Evolutionary conservation across 257 asterid species (phyloP), one percentile per base, ranked within the genome.

Genomic region (Forsythia viridissima): DNA sequence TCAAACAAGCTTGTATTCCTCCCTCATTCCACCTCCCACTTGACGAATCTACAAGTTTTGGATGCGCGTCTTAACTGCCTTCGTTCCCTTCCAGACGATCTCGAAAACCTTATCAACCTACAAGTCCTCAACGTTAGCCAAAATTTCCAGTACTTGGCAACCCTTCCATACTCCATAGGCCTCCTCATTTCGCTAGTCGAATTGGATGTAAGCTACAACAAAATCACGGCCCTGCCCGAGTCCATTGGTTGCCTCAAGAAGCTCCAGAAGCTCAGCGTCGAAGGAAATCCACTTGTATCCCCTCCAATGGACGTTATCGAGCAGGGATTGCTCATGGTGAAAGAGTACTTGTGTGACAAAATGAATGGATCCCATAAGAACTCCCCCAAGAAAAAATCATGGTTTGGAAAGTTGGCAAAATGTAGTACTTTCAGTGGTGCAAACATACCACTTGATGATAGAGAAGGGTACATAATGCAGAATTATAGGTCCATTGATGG

Each of bases 11-110:
- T 94, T 0, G 82, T 73, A 0, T 86, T 79, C 85, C 97, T 94
- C 76, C 98, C 98, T 5, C 79, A 51, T 68, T 92, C 98, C 34
- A 92, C 90, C 36, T 92, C 97, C 77, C 97, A 94, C 80, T 74
- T 94, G 13, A 94, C 93, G 44, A 92, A 88, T 48, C 96, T 92
- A 16, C 90, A 88, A 0, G 72, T 81, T 61, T 84, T 94, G 0
- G 98, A 94, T 43, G 98, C 93, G 9, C 91, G 97, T 44, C 88
- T 94, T 41, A 94, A 94, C 90, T 91, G 97, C 82, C 91, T 94
- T 46, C 90, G 88, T 0, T 79, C 91, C 18, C 97, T 94, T 40
- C 98, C 98, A 1, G 91, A 89, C 8, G 98, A 94, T 72, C 92
- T 94, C 3, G 98, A 94, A 37, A 92, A 92, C 76, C 88, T 94